Percentiles rank a stretch among this genome's conserved stretches.
Evolutionary conservation across 176 grass and related monocot genomes (phyloP).

Genomic region (Lolium multiflorum): DNA sequence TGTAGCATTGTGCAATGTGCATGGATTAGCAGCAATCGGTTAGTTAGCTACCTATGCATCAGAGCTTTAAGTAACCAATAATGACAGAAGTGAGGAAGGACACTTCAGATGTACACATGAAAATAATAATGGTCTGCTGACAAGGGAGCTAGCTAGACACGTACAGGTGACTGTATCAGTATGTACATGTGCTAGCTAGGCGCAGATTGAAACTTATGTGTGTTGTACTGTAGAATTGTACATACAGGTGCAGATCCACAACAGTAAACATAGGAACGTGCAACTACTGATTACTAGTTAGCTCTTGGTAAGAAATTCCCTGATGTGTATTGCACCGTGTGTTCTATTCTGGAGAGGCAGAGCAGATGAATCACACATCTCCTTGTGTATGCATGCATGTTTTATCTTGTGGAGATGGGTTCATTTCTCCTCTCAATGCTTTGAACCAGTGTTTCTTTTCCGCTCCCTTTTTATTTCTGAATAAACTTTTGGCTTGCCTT

Average conservation of each 20-base stretch:
- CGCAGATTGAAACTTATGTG: background rate
- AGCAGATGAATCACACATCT: background rate
- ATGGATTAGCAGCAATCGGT: constrained; percentile 7
- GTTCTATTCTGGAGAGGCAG: background rate
- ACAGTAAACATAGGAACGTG: constrained; percentile 14
- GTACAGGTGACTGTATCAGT: constrained; percentile 11
- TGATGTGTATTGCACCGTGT: constrained; percentile 16
- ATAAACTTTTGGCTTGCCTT: background rate
- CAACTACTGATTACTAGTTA: background rate
- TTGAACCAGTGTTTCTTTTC: background rate
- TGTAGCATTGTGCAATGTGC: background rate
- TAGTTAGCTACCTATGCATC: constrained; percentile 22
- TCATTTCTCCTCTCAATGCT: constrained; percentile 1
- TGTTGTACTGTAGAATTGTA: background rate
- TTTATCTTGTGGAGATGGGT: background rate
- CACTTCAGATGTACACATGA: constrained; percentile 17
- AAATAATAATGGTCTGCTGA: background rate
- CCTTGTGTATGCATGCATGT: background rate
- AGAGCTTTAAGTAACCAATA: constrained; percentile 17
- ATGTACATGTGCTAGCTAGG: background rate
- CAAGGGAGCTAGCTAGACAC: background rate
- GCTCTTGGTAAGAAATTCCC: background rate
- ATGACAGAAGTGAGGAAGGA: constrained; percentile 19
- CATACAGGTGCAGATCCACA: constrained; percentile 15
- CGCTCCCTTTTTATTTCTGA: background rate